Evolutionary conservation across 306 rosid genomes (phyloP).

Genomic region (Malus orientalis): DNA sequence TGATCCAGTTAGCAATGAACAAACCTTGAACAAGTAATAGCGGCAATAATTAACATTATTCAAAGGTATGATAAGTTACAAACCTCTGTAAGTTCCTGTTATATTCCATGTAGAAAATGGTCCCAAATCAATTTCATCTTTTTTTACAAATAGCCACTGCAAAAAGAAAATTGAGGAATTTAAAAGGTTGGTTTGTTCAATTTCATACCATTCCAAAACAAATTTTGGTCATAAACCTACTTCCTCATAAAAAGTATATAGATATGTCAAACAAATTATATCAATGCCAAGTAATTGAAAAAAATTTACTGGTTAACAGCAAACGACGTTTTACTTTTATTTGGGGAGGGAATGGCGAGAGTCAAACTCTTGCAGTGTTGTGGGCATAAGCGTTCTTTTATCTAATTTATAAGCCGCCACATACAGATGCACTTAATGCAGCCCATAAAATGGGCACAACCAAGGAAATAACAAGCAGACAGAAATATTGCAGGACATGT

Average conservation of each 20-base stretch:
- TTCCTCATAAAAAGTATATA: neutral
- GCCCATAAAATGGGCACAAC: neutral
- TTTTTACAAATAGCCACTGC: constrained; percentile 86
- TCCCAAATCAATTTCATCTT: constrained; percentile 77
- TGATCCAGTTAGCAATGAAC: neutral
- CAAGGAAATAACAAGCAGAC: neutral
- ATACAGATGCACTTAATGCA: neutral
- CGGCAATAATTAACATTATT: neutral
- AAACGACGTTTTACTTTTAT: neutral
- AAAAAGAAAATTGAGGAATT: constrained; percentile 23
- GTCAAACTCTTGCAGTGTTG: neutral
- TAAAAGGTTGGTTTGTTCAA: constrained; percentile 16
- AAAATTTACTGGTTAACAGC: neutral
- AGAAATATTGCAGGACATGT: neutral
- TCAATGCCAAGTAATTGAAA: neutral
- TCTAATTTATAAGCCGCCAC: neutral
- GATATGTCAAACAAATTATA: neutral
- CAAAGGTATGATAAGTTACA: constrained; percentile 8
- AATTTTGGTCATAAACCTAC: neutral
- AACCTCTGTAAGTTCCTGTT: constrained; percentile 96
- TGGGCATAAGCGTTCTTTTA: neutral
- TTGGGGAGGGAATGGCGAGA: neutral
- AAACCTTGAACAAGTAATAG: neutral
- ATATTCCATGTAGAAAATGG: constrained; percentile 91
- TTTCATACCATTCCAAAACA: constrained; percentile 5